Evolutionary conservation across 108 stramenopile species (phyloP), one percentile per base, ranked within the genome.

Genomic region (Cyclostephanos tholiformis): DNA sequence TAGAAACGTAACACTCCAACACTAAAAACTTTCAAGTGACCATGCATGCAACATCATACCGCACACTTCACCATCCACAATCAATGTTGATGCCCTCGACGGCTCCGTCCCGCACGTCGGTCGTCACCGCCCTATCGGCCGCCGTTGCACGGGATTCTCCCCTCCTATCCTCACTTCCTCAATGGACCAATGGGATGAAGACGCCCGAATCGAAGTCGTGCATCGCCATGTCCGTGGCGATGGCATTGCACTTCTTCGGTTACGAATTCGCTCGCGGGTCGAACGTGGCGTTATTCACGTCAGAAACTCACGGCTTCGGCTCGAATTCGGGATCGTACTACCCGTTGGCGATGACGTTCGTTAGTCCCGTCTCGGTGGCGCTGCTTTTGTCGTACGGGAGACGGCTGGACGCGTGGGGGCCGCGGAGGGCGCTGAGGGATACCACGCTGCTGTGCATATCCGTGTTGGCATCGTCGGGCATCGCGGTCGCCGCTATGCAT

Each of bases 311-410:
- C 16, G 93, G 93, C 19, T 94, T 89, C 56, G 79, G 79, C 0
- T 52, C 69, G 13, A 62, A 44, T 27, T 69, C 67, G 32, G 71
- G 86, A 16, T 82, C 79, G 25, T 88, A 90, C 23, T 91, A 87
- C 63, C 90, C 90, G 30, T 71, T 93, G 20, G 89, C 88, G 39
- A 91, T 91, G 88, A 85, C 88, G 11, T 88, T 85, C 69, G 88
- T 90, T 2, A 84, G 82, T 69, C 93, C 93, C 11, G 44, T 82
- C 0, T 82, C 87, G 20, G 67, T 94, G 41, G 35, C 78, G 23
- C 58, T 91, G 20, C 67, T 94, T 4, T 65, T 89, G 66, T 63
- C 51, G 1, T 94, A 91, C 62, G 84, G 79, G 59, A 56, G 76
- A 6, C 48, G 86, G 58, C 67, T 94, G 53, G 83, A 94, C 26